Conservation (phyloP, 805 yeast species). For the Wickerhamiella alocasiicola region DNA sequence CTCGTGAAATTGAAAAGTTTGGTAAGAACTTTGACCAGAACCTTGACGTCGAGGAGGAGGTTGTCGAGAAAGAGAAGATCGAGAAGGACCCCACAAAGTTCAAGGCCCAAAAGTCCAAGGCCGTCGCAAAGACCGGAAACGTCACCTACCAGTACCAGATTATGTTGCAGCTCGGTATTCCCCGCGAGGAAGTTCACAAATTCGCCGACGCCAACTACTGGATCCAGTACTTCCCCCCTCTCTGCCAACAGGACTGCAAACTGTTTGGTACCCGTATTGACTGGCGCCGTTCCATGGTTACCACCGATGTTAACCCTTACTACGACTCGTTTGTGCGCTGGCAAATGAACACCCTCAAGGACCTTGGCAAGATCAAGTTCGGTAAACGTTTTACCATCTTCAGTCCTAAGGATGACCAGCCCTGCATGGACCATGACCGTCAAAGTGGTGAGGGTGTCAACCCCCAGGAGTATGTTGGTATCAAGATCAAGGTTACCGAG, state of each 20-base stretch:
- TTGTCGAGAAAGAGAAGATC: conserved; percentile 26
- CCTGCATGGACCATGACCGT: conserved; percentile 99
- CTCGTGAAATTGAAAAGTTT: conserved; percentile 82
- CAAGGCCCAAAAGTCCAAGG: conserved; percentile 86
- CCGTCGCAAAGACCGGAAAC: conserved; percentile 84
- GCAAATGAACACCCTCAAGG: conserved; percentile 86
- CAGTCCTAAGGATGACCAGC: conserved; percentile 97
- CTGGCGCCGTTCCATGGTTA: conserved; percentile 94
- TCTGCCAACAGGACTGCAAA: conserved; percentile 68
- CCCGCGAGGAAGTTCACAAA: conserved; percentile 66
- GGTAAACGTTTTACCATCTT: conserved; percentile 97
- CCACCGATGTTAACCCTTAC: conserved; percentile 91
- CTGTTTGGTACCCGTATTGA: conserved; percentile 86
- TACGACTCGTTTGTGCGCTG: conserved; percentile 91
- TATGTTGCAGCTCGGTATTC: conserved; percentile 86
- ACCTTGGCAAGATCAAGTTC: conserved; percentile 80
- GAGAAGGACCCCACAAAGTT: conserved; percentile 80
- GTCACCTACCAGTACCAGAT: conserved; percentile 93
- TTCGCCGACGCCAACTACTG: conserved; percentile 90
- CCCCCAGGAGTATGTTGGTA: conserved; percentile 92
- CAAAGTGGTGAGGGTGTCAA: conserved; percentile 92
- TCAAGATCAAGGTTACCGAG: conserved; percentile 46
- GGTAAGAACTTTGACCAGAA: conserved; percentile 65
- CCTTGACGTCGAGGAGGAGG: conserved; percentile 34
- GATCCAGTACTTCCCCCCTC: conserved; percentile 85